Conservation (phyloP, 2,329 filamentous ascomycete species). For the Stachybotrys echinatus region DNA sequence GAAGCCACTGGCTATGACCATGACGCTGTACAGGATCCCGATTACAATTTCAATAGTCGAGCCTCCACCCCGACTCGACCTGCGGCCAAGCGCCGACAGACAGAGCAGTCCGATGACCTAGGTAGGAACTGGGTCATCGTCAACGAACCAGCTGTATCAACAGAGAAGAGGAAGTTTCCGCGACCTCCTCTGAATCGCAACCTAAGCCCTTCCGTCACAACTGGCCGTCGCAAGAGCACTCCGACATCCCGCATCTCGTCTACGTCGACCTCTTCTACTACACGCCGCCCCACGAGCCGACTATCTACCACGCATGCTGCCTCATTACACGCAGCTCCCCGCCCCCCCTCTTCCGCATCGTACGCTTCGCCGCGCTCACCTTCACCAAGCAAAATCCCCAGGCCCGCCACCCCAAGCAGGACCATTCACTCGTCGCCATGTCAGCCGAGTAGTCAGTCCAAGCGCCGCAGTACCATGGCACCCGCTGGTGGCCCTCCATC, state of each 20-base stretch:
- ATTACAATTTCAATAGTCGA: conserved; percentile 13
- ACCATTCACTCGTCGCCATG: conserved; percentile 9
- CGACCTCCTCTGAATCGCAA: conserved; percentile 26
- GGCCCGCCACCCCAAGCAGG: conserved; percentile 8
- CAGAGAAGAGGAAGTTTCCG: conserved; percentile 13
- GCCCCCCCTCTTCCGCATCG: conserved; percentile 23
- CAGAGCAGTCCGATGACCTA: conserved; percentile 50
- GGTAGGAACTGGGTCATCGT: conserved; percentile 70
- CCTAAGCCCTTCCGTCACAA: conserved; percentile 23
- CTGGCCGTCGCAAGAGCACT: conserved; percentile 38
- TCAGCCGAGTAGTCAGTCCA: conserved; percentile 1
- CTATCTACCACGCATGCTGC: conserved; percentile 32
- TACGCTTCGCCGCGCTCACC: conserved; percentile 24
- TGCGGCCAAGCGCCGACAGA: conserved; percentile 49
- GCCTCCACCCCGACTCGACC: conserved; percentile 38
- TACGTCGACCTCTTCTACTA: conserved; percentile 17
- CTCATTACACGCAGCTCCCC: conserved; percentile 9
- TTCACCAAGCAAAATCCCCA: conserved; percentile 39
- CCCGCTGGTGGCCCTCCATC: conserved; percentile 7
- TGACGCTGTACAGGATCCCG: conserved; percentile 20
- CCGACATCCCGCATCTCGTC: conserved; percentile 23
- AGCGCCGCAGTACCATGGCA: conserved; percentile 4
- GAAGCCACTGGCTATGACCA: conserved; percentile 13
- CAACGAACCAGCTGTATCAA: conserved; percentile 23
- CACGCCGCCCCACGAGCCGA: conserved; percentile 29